Percentiles rank a stretch among this genome's conserved stretches.
phyloP scores from a whole-genome alignment of 2,329 filamentous ascomycete genomes.

The Ceratocystis alfenasii region DNA sequence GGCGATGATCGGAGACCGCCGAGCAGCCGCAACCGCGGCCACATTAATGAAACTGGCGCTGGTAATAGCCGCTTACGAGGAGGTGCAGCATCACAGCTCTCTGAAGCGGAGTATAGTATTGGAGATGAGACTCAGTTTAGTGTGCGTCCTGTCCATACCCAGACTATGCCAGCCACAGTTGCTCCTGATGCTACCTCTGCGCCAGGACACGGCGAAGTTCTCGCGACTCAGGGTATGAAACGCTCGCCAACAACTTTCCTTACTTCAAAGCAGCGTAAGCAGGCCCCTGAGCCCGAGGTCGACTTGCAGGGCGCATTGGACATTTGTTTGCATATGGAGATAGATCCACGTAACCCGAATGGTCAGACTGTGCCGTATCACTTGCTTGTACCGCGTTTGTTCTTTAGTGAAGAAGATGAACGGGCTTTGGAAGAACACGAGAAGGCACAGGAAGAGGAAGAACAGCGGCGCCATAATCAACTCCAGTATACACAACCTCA shows the following conservation, averaged over 20 bases:
- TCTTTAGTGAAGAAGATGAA: slow-evolving; percentile 41
- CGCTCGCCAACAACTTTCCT: slow-evolving; percentile 56
- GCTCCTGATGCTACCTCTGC: background rate
- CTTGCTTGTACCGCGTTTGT: slow-evolving; percentile 68
- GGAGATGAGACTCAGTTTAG: slow-evolving; percentile 50
- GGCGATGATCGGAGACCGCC: slow-evolving; percentile 22
- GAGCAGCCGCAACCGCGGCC: slow-evolving; percentile 29
- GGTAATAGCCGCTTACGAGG: slow-evolving; percentile 30
- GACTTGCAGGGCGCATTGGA: slow-evolving; percentile 76
- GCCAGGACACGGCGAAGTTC: background rate
- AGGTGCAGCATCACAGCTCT: slow-evolving; percentile 29
- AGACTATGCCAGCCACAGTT: slow-evolving; percentile 19
- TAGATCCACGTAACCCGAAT: slow-evolving; percentile 70
- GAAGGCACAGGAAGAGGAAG: slow-evolving; percentile 17
- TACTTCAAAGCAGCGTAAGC: slow-evolving; percentile 46
- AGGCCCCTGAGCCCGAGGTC: slow-evolving; percentile 45
- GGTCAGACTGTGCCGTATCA: slow-evolving; percentile 83
- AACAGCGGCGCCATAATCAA: slow-evolving; percentile 22
- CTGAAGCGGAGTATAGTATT: slow-evolving; percentile 38
- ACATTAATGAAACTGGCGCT: slow-evolving; percentile 20
- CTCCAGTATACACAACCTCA: slow-evolving; percentile 21
- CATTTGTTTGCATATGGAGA: slow-evolving; percentile 78
- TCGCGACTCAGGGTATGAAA: slow-evolving; percentile 39
- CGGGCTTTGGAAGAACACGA: slow-evolving; percentile 23
- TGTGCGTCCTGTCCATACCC: slow-evolving; percentile 29